These are phyloP conservation scores for Plectranthus barbatus DNA, from an alignment of 257 asterid species.

Conservation along the genomic window DNA sequence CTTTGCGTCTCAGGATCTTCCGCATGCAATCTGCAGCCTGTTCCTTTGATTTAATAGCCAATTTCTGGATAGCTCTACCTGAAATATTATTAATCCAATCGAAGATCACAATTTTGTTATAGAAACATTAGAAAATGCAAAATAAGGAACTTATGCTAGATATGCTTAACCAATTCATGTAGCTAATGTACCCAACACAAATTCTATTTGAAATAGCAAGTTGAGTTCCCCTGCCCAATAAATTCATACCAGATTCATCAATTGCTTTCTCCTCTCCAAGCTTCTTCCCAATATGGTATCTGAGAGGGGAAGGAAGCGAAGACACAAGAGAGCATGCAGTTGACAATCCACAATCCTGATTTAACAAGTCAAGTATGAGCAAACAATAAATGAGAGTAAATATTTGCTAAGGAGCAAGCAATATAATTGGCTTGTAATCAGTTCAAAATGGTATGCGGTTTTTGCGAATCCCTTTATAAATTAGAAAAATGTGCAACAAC, in stretches of 20 bases:
- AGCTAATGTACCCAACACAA: background rate
- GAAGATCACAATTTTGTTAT: background rate
- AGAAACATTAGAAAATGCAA: background rate
- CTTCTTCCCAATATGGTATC: slow-evolving; percentile 44
- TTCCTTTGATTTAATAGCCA: slow-evolving; percentile 46
- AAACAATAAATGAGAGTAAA: background rate
- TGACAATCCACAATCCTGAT: slow-evolving; percentile 60
- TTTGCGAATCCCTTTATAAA: background rate
- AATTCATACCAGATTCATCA: slow-evolving; percentile 39
- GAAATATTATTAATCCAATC: background rate
- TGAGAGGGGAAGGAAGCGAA: slow-evolving; percentile 55
- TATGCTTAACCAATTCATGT: background rate
- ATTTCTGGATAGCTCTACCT: slow-evolving; percentile 32
- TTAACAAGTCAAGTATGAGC: slow-evolving; percentile 14
- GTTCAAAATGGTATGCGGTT: background rate
- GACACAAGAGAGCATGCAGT: slow-evolving; percentile 50
- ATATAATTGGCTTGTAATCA: background rate
- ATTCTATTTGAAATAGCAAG: background rate
- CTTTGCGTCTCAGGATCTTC: slow-evolving; percentile 65
- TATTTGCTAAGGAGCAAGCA: background rate
- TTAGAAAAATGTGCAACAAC: background rate
- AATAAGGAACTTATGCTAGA: background rate
- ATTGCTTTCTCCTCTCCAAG: slow-evolving; percentile 40
- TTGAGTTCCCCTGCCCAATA: background rate
- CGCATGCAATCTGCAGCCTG: slow-evolving; percentile 60